These are phyloP conservation scores for Coelastrella sp. DNA, from an alignment of 139 green algal species.

Conservation along the genomic window DNA sequence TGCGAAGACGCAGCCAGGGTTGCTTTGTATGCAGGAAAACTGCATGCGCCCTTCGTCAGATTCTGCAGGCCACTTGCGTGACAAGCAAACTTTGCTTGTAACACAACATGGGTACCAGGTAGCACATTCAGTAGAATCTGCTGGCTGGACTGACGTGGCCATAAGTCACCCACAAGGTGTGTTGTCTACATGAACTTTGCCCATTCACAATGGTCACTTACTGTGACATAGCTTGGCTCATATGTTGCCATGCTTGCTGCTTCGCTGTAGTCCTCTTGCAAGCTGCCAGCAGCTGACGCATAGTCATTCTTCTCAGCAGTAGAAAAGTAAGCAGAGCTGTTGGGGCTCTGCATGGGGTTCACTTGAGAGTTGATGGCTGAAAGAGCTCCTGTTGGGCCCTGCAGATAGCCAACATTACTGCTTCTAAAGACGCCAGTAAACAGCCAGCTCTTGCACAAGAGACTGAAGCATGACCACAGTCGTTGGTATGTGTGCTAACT, in stretches of 20 bases:
- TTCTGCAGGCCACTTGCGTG: too few species aligned
- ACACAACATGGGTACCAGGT: background rate
- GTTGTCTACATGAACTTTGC: too few species aligned
- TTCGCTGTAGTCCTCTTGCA: conserved; percentile 19
- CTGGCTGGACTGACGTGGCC: too few species aligned
- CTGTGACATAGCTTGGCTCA: conserved; percentile 13
- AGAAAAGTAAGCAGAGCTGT: conserved; percentile 27
- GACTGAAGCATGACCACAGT: too few species aligned
- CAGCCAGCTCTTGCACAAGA: too few species aligned
- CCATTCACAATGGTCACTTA: background rate
- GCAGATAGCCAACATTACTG: background rate
- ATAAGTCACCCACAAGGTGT: too few species aligned
- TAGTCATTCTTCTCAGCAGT: background rate
- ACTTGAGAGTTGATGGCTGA: background rate
- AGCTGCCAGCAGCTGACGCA: background rate
- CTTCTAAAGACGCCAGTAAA: too few species aligned
- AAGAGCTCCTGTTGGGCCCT: background rate
- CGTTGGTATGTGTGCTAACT: too few species aligned
- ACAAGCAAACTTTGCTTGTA: too few species aligned
- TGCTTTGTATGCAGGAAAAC: background rate
- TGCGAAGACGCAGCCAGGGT: background rate
- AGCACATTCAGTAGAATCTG: background rate
- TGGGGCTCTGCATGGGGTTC: conserved; percentile 33
- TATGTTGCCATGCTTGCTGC: conserved; percentile 28
- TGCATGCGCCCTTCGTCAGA: too few species aligned